Evolutionary conservation across 495 filamentous ascomycete genomes (phyloP), one percentile per base, ranked within the genome.

Genomic region (Pyrenula aspistea): DNA sequence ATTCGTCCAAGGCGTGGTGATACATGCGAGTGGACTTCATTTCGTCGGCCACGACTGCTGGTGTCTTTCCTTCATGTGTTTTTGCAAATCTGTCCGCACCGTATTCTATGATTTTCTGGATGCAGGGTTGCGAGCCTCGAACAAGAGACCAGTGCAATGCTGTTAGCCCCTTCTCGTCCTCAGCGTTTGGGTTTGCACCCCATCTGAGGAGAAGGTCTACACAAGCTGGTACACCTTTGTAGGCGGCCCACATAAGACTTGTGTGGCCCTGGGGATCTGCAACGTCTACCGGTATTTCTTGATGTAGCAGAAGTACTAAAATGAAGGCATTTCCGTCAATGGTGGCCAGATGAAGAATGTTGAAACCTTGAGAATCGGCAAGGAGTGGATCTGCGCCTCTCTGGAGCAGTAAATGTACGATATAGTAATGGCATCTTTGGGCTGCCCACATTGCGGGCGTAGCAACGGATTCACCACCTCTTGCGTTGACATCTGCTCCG

Each of bases 371-470:
- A 36, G 86, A 80, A 65, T 98, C 93, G 61, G 83, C 85, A 59
- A 96, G 76, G 20, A 93, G 79, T 47, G 91, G 91, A 65, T 97
- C 91, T 55, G 91, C 91, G 58, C 93, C 93, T 65, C 87, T 78
- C 57, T 89, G 80, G 25, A 98, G 84, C 25, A 98, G 76, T 4
- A 97, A 71, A 60, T 87, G 79, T 55, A 89, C 85, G 25, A 86
- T 75, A 64, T 95, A 93, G 72, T 93, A 92, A 70, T 96, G 83
- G 63, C 90, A 95, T 59, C 88, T 78, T 69, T 96, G 94, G 55
- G 90, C 92, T 51, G 93, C 93, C 93, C 93, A 98, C 76, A 96
- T 89, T 1, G 91, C 84, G 19, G 93, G 89, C 55, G 94, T 96
- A 19, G 93, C 90, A 31, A 91, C 76, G 25, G 89, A 93, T 63